Evolutionary conservation across 2,329 filamentous ascomycete species (phyloP), one percentile per base, ranked within the genome.

Genomic region (Alternaria panax): DNA sequence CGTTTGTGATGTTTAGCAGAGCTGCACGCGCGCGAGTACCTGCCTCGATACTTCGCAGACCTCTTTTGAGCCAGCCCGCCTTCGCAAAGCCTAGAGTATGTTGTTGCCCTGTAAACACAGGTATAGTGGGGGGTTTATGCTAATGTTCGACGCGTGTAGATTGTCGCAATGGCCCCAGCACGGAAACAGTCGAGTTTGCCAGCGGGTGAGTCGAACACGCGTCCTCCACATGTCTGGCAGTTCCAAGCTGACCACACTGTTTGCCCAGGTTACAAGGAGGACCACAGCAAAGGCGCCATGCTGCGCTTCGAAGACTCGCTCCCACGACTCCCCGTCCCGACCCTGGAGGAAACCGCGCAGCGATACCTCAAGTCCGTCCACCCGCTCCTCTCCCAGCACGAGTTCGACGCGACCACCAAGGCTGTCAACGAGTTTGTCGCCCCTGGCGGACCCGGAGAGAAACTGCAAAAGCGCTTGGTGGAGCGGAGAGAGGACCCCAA

Each of bases 341-440:
- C 90, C 1, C 89, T 96, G 68, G 88, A 94, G 75, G 92, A 95
- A 82, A 95, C 92, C 7, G 87, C 91, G 36, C 85, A 87, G 64
- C 88, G 91, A 65, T 96, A 96, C 79, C 83, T 95, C 71, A 93
- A 92, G 81, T 88, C 89, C 36, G 84, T 96, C 50, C 88, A 91
- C 75, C 90, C 92, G 22, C 83, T 96, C 34, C 85, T 94, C 61
- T 89, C 86, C 41, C 79, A 85, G 36, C 78, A 81, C 69, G 92
- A 95, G 79, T 89, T 88, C 70, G 87, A 89, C 70, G 81, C 83
- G 59, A 93, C 90, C 75, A 90, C 91, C 77, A 90, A 91, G 75
- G 93, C 92, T 30, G 93, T 99, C 34, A 85, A 92, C 62, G 92
- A 93, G 7, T 98, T 99, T 80, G 83, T 97, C 68, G 89, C 89